phyloP scores from a whole-genome alignment of 768 basidiomycete genomes.

The Neoboletus brunneissimus region DNA sequence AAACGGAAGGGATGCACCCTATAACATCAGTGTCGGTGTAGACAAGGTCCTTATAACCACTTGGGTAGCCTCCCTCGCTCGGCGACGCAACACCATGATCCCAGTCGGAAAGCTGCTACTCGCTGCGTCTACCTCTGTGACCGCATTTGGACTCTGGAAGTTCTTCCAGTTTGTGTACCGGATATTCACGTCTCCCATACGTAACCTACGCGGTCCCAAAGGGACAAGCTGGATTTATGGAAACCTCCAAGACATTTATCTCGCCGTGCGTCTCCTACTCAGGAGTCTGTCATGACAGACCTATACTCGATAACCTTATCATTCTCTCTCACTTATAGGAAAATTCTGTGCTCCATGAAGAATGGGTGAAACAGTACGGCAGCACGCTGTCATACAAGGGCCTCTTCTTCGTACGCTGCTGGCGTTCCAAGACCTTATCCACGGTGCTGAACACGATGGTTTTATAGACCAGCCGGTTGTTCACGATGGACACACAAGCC shows the following conservation, averaged over 20 bases:
- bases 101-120: conserved; percentile 1
- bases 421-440: too few relatives aligned
- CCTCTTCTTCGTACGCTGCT: conserved; percentile 7
- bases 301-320: not conserved
- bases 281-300: not conserved
- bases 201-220: conserved; percentile 45
- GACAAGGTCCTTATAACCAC: too few relatives aligned
- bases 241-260: conserved; percentile 45
- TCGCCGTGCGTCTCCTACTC: conserved; percentile 32
- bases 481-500: conserved; percentile 60
- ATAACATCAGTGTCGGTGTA: too few relatives aligned
- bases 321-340: conserved; percentile 1
- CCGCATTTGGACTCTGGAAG: conserved; percentile 7
- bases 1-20: too few relatives aligned
- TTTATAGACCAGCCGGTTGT: conserved; percentile 42
- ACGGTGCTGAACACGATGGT: not conserved
- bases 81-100: conserved; percentile 6
- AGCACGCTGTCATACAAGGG: conserved; percentile 11
- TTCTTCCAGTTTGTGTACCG: not conserved
- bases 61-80: not conserved
- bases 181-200: conserved; percentile 41
- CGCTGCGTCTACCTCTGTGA: not conserved
- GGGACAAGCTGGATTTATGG: conserved; percentile 47
- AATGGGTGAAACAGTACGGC: conserved; percentile 16
- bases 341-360: conserved; percentile 6